These are phyloP conservation scores for Staphylotrichum longicolle DNA, from an alignment of 495 filamentous ascomycete species.

Conservation along the genomic window DNA sequence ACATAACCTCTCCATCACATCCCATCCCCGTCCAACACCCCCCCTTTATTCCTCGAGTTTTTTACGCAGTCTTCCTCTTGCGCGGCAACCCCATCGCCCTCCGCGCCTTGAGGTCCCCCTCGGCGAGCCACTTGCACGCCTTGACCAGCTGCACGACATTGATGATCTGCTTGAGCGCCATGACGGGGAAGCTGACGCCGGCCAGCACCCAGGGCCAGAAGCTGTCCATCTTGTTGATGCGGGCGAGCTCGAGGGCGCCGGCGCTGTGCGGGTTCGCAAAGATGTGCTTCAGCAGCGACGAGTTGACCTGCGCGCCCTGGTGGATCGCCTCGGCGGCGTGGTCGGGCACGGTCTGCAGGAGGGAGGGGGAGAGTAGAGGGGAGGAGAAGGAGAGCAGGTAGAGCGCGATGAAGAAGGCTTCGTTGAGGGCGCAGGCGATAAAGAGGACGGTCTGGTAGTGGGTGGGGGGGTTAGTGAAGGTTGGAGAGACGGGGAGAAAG, in stretches of 20 bases:
- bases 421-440: slow-evolving; percentile 84
- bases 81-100: slow-evolving; percentile 50
- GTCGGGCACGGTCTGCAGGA: slow-evolving; percentile 55
- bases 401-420: slow-evolving; percentile 94
- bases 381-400: slow-evolving; percentile 97
- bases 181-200: slow-evolving; percentile 76
- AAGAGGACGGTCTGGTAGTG: slow-evolving; percentile 76
- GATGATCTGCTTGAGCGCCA: slow-evolving; percentile 88
- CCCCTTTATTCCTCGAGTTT: background rate
- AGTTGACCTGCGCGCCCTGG: slow-evolving; percentile 63
- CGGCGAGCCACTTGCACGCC: slow-evolving; percentile 86
- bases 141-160: slow-evolving; percentile 94
- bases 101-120: slow-evolving; percentile 69
- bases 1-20: background rate
- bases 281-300: slow-evolving; percentile 59
- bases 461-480: slow-evolving; percentile 15
- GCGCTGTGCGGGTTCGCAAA: slow-evolving; percentile 86
- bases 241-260: slow-evolving; percentile 84
- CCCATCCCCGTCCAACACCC: background rate
- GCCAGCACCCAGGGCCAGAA: slow-evolving; percentile 85
- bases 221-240: slow-evolving; percentile 90
- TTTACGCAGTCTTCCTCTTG: slow-evolving; percentile 37
- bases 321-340: slow-evolving; percentile 53
- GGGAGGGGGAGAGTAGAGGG: slow-evolving; percentile 76
- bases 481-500: slow-evolving; percentile 8